Percentiles rank a stretch among this genome's conserved stretches.
Conservation (phyloP, 805 yeast genomes). For the Zygoascus flipseniorum region DNA sequence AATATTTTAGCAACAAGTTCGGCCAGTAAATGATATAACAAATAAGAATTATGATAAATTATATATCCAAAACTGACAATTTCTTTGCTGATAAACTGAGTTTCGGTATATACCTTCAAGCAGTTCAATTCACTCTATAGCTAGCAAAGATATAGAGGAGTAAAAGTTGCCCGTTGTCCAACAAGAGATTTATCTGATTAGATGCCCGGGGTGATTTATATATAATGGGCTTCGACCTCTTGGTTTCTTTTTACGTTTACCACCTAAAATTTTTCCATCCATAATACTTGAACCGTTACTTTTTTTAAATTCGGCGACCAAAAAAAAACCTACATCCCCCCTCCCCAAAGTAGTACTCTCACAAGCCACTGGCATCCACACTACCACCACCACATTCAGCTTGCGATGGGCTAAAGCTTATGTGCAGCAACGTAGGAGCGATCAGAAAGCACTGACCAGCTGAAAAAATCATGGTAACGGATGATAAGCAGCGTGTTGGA, state of each 20-base stretch:
- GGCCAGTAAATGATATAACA: too few relatives aligned
- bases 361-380: too few relatives aligned
- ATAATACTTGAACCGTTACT: not conserved
- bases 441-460: too few relatives aligned
- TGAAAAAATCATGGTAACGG: too few relatives aligned
- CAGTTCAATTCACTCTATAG: not conserved
- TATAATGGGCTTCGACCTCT: not conserved
- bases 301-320: not conserved
- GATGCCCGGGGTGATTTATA: not conserved
- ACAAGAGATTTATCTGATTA: not conserved
- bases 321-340: too few relatives aligned
- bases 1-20: not conserved
- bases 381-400: not conserved
- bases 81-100: too few relatives aligned
- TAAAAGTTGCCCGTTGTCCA: not conserved
- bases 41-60: too few relatives aligned
- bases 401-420: not conserved
- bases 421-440: not conserved
- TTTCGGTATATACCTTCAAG: not conserved
- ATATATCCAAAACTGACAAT: too few relatives aligned
- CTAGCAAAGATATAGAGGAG: not conserved
- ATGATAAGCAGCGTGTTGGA: too few relatives aligned
- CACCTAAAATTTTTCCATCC: not conserved
- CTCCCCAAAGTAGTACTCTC: too few relatives aligned
- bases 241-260: not conserved